phyloP scores from a whole-genome alignment of 345 rosid species.

The Citrus australasica region DNA sequence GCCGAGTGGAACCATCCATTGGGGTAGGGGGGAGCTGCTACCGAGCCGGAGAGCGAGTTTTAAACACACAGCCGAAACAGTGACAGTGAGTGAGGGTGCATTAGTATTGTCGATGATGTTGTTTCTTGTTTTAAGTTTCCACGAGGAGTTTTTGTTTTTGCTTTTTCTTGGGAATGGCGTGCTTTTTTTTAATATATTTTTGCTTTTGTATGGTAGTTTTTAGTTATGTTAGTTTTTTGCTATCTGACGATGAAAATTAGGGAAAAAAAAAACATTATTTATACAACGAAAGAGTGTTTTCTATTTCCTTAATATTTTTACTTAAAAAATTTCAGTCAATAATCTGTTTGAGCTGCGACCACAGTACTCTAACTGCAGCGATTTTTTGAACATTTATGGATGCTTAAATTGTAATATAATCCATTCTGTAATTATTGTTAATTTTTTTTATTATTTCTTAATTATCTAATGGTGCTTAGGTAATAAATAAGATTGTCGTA shows the following conservation, averaged over 20 bases:
- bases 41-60: conserved; percentile 1
- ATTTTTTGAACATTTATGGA: too few species aligned
- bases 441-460: too few species aligned
- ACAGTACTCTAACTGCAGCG: too few species aligned
- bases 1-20: conserved; percentile 30
- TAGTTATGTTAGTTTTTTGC: conserved; percentile 1
- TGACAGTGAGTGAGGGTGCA: not conserved
- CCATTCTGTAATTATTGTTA: too few species aligned
- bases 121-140: not conserved
- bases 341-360: too few species aligned
- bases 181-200: too few species aligned
- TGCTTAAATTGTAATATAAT: too few species aligned
- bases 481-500: too few species aligned
- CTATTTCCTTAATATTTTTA: too few species aligned
- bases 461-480: too few species aligned
- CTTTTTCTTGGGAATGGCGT: conserved; percentile 5
- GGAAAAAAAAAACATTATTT: not conserved
- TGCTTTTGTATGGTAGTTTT: not conserved
- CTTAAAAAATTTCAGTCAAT: too few species aligned
- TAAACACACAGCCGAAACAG: not conserved
- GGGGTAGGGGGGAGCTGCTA: not conserved
- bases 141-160: not conserved
- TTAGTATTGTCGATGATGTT: not conserved
- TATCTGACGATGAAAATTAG: not conserved
- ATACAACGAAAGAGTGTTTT: too few species aligned